Percentiles rank a stretch among this genome's conserved stretches.
These are phyloP conservation scores for Nepenthes alata DNA, from an alignment of 179 eudicot genomes.

Conservation along the genomic window DNA sequence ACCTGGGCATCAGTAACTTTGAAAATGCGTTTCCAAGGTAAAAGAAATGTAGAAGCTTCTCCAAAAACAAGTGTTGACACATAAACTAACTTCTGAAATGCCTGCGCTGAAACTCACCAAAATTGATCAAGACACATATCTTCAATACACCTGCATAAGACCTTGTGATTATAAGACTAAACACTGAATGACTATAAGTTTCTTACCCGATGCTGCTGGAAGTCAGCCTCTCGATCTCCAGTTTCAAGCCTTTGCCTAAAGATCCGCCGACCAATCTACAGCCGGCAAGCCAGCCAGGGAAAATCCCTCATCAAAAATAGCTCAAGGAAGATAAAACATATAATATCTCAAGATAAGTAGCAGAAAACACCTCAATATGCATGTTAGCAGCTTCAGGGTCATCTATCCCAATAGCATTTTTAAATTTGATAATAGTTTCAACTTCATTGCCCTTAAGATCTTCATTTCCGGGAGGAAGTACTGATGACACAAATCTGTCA, in stretches of 20 bases:
- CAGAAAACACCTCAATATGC: conserved; percentile 71
- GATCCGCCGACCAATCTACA: conserved; percentile 71
- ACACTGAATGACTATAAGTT: conserved; percentile 6
- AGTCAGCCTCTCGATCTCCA: conserved; percentile 76
- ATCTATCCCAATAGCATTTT: conserved; percentile 76
- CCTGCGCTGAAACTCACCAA: conserved; percentile 65
- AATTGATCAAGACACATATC: conserved; percentile 42
- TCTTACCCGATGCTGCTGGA: conserved; percentile 85
- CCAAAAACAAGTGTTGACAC: conserved; percentile 95
- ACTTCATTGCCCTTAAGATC: conserved; percentile 86
- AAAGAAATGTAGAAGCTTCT: conserved; percentile 78
- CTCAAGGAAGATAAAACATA: not conserved
- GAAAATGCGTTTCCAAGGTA: conserved; percentile 97
- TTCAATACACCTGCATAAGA: not conserved
- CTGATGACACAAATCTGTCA: conserved; percentile 58
- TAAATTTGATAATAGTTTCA: conserved; percentile 57
- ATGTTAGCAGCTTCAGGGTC: conserved; percentile 98
- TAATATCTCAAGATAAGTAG: not conserved
- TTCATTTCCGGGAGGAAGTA: conserved; percentile 67
- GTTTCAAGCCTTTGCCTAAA: conserved; percentile 97
- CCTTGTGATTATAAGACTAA: not conserved
- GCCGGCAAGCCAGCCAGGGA: conserved; percentile 4
- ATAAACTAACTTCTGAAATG: conserved; percentile 95
- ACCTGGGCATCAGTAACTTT: conserved; percentile 90
- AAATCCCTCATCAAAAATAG: not conserved